Evolutionary conservation across 495 filamentous ascomycete species (phyloP).

Genomic region (Neurospora africana): DNA sequence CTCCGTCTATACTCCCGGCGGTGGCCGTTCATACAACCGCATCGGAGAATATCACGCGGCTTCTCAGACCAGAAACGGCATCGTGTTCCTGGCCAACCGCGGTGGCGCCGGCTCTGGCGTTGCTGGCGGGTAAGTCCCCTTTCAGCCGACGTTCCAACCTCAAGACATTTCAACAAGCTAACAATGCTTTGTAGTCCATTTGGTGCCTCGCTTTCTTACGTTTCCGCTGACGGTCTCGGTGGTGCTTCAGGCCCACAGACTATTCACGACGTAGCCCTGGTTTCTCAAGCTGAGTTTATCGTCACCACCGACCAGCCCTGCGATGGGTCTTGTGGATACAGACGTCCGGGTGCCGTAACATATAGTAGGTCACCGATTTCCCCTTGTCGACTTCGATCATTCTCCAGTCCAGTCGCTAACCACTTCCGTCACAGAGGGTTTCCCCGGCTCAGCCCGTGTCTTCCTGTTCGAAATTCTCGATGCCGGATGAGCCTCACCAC

Average conservation of each 20-base stretch:
- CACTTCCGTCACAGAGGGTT: constrained; percentile 37
- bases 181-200: constrained; percentile 30
- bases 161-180: not conserved
- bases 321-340: constrained; percentile 47
- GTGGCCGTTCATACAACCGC: constrained; percentile 9
- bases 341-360: constrained; percentile 45
- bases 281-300: constrained; percentile 50
- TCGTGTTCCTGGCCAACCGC: constrained; percentile 57
- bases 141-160: not conserved
- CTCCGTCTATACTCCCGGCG: constrained; percentile 47
- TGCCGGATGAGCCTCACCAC: constrained; percentile 36
- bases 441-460: constrained; percentile 48
- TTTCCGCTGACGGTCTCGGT: constrained; percentile 37
- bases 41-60: constrained; percentile 48
- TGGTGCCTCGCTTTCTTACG: constrained; percentile 54
- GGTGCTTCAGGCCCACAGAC: constrained; percentile 40
- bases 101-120: constrained; percentile 50
- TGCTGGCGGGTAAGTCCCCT: constrained; percentile 39
- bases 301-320: constrained; percentile 51
- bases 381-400: rapidly evolving
- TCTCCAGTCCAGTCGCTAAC: not conserved
- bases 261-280: constrained; percentile 38
- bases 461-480: constrained; percentile 62
- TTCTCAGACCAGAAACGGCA: constrained; percentile 36
- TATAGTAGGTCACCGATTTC: constrained; percentile 19